A percentile compares a stretch with the other conserved stretches of the same genome.
Evolutionary conservation across 306 rosid genomes (phyloP).

Genomic region (Sphenostylis stenocarpa): DNA sequence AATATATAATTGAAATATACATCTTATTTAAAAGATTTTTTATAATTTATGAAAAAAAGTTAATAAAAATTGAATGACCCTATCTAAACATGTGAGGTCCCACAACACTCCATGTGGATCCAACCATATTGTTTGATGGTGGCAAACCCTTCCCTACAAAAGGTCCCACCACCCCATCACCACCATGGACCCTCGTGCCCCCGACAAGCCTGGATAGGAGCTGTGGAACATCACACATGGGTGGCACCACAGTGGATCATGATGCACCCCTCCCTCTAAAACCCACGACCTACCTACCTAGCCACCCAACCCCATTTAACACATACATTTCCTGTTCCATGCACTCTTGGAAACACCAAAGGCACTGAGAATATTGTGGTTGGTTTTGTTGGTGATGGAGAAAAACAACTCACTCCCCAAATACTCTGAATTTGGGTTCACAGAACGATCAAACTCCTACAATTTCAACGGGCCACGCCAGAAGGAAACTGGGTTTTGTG

Average conservation of each 20-base stretch:
- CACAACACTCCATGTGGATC: constrained; percentile 13
- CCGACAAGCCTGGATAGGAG: constrained; percentile 30
- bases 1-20: no score
- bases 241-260: constrained; percentile 49
- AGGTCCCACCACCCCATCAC: constrained; percentile 31
- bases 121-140: constrained; percentile 5
- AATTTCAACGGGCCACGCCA: constrained; percentile 65
- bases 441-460: constrained; percentile 55
- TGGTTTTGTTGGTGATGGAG: constrained; percentile 46
- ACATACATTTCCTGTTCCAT: constrained; percentile 31
- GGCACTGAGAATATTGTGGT: neutral
- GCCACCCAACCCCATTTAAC: constrained; percentile 23
- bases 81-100: constrained; percentile 6
- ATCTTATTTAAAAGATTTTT: no score
- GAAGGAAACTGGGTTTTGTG: constrained; percentile 54
- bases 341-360: constrained; percentile 5
- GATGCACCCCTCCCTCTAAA: constrained; percentile 29
- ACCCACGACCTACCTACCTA: constrained; percentile 4
- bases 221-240: constrained; percentile 61
- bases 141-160: neutral
- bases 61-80: no score
- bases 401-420: constrained; percentile 65
- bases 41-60: no score
- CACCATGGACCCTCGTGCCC: constrained; percentile 32
- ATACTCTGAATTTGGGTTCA: constrained; percentile 55